A percentile compares a stretch with the other conserved stretches of the same genome.
Evolutionary conservation across 139 green algal genomes (phyloP).

Genomic region (Parachlorella kessleri): DNA sequence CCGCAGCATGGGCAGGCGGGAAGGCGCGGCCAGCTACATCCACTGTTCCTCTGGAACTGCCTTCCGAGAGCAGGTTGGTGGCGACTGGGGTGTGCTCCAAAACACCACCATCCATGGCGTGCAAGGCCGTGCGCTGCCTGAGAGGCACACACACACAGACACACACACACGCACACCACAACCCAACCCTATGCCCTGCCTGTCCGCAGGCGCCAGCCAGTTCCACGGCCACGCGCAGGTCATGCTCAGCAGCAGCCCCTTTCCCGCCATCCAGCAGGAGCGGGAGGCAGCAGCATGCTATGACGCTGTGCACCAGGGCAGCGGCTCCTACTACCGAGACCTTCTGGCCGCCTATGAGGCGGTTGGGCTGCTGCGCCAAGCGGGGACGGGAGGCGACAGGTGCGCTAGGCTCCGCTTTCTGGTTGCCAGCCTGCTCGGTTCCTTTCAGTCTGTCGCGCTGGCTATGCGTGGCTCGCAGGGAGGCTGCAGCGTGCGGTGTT

Average conservation of each 20-base stretch:
- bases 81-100: too few relatives aligned
- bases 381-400: not conserved
- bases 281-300: conserved; percentile 12
- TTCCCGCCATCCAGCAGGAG: conserved; percentile 27
- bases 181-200: conserved; percentile 43
- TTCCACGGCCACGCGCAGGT: conserved; percentile 71
- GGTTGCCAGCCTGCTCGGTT: too few relatives aligned
- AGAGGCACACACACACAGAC: too few relatives aligned
- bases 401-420: too few relatives aligned
- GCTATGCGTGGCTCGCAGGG: too few relatives aligned
- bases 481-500: too few relatives aligned
- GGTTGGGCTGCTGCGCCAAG: not conserved
- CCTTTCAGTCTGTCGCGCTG: too few relatives aligned
- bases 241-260: conserved; percentile 45
- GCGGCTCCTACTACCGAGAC: conserved; percentile 45
- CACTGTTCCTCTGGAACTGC: conserved; percentile 80
- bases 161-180: too few relatives aligned
- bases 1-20: not conserved
- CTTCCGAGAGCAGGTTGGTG: conserved; percentile 46
- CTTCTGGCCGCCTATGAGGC: conserved; percentile 33
- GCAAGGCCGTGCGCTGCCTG: not conserved
- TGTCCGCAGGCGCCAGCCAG: conserved; percentile 64
- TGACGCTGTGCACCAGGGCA: not conserved
- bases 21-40: conserved; percentile 22
- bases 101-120: not conserved